Base-by-base conservation (phyloP, 352 stramenopile species). In the Aphanomyces astaci region DNA sequence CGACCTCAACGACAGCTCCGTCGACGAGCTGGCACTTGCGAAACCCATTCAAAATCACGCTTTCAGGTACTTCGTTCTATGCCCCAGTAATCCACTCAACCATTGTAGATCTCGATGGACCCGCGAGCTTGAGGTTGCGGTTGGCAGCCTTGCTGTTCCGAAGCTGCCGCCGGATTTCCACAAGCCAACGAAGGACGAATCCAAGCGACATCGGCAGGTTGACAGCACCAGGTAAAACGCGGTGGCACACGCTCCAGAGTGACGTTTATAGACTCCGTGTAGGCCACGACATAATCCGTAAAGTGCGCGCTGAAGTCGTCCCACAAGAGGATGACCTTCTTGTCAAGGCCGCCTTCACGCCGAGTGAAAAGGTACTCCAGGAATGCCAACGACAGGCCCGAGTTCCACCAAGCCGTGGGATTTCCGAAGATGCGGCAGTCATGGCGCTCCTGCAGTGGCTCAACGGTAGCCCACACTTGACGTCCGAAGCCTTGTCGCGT, bases 261-360 rank as follows among this genome's bases (percentile, higher is more conserved):
- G 10, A 77, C 70, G 31, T 73, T 77, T 27, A 72, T 72, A 0
- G 24, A n/a, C 2, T 63, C 22, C 4, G 73, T 72, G 48, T 66
- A 77, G 3, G 32, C 49, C 15, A 60, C 55, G 4, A 76, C 71
- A 0, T 78, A 49, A 2, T 48, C 27, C 7, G 76, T 75, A 71
- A 73, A 81, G 31, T 78, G 76, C 2, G 55, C 72, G 2, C 57
- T 67, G 46, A 79, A 72, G 15, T 73, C 73, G 43, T 78, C 71
- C 28, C 71, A 66, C 5, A 77, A 32, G 2, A 81, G 49, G 13
- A 79, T 49, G 0, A 79, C 57, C 0, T 75, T 66, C 25, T 55
- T 55, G 5, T 7, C 19, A 19, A 22, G 7, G 25, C 48, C 7
- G 11, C 48, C 48, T 55, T 55, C 48, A 22, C 71, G 55, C 4